phyloP scores from a whole-genome alignment of 352 stramenopile species.

The Globisporangium ultimum region DNA sequence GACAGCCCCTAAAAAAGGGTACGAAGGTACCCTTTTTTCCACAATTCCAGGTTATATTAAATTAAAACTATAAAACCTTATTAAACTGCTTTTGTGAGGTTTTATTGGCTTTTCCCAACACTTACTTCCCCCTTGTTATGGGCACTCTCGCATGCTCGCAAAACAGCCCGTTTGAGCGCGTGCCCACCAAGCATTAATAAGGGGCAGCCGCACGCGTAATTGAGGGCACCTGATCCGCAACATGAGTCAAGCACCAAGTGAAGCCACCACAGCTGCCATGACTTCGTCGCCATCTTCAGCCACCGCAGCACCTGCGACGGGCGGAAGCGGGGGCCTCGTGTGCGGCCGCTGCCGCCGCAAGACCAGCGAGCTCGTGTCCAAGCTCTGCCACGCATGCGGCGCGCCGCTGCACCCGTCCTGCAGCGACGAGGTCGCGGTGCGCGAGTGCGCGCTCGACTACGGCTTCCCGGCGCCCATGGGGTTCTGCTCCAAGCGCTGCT shows the following conservation, averaged over 20 bases:
- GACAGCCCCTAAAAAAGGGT: too few species aligned
- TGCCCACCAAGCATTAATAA: not conserved
- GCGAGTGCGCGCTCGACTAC: constrained; percentile 32
- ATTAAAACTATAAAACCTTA: too few species aligned
- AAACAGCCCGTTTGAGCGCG: too few species aligned
- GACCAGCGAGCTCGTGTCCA: constrained; percentile 25
- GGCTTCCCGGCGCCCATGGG: constrained; percentile 24
- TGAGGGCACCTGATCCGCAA: not conserved
- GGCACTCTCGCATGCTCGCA: too few species aligned
- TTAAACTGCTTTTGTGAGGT: too few species aligned
- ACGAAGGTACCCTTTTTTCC: too few species aligned
- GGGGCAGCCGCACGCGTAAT: not conserved
- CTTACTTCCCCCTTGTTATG: too few species aligned
- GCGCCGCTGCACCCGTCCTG: constrained; percentile 32
- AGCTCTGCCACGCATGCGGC: constrained; percentile 34
- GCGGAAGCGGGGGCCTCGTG: constrained; percentile 4
- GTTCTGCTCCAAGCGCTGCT: constrained; percentile 45
- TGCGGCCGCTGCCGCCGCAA: constrained; percentile 30
- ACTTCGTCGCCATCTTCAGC: not conserved
- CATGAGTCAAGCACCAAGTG: not conserved
- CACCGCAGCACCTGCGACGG: not conserved
- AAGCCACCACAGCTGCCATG: not conserved
- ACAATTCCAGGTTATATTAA: too few species aligned
- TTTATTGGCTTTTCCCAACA: too few species aligned
- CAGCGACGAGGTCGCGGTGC: constrained; percentile 29